These are phyloP conservation scores for Colletotrichum sp. DNA, from an alignment of 2,329 filamentous ascomycete species.

Conservation along the genomic window DNA sequence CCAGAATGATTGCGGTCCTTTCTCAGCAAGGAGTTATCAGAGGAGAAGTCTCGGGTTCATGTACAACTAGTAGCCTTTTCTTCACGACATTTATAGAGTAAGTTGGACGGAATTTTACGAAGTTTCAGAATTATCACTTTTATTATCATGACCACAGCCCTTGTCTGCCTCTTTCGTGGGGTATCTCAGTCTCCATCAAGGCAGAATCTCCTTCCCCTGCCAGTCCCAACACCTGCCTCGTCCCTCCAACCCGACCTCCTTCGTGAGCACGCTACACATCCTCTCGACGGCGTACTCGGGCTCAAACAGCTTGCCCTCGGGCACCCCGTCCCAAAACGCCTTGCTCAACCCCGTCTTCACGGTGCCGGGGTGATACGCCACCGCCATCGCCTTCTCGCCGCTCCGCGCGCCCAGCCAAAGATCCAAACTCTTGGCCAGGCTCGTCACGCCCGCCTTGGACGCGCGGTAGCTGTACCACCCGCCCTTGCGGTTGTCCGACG, in stretches of 20 bases:
- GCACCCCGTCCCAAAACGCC: constrained; percentile 73
- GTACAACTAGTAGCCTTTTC: constrained; percentile 9
- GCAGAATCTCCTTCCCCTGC: constrained; percentile 67
- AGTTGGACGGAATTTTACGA: background rate
- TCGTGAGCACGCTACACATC: constrained; percentile 63
- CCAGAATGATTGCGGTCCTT: background rate
- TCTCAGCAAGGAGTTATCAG: constrained; percentile 12
- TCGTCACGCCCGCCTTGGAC: constrained; percentile 77
- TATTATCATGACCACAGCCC: too few relatives aligned
- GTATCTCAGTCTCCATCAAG: constrained; percentile 37
- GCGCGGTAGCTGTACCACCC: constrained; percentile 86
- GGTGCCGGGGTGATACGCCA: constrained; percentile 81
- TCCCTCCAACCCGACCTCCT: constrained; percentile 50
- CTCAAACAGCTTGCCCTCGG: constrained; percentile 67
- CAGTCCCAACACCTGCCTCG: constrained; percentile 74
- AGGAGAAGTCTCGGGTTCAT: constrained; percentile 5
- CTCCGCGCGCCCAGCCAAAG: constrained; percentile 63
- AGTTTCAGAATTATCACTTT: background rate
- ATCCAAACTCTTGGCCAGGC: constrained; percentile 74
- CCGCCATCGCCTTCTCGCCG: constrained; percentile 67
- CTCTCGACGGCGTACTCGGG: constrained; percentile 69
- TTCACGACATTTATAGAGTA: constrained; percentile 4
- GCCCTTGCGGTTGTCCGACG: constrained; percentile 73
- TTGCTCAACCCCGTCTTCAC: constrained; percentile 76
- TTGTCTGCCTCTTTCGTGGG: too few relatives aligned